A percentile compares a stretch with the other conserved stretches of the same genome.
phyloP scores from a whole-genome alignment of 2,329 filamentous ascomycete genomes.

The Cladosporium cucumerinum region DNA sequence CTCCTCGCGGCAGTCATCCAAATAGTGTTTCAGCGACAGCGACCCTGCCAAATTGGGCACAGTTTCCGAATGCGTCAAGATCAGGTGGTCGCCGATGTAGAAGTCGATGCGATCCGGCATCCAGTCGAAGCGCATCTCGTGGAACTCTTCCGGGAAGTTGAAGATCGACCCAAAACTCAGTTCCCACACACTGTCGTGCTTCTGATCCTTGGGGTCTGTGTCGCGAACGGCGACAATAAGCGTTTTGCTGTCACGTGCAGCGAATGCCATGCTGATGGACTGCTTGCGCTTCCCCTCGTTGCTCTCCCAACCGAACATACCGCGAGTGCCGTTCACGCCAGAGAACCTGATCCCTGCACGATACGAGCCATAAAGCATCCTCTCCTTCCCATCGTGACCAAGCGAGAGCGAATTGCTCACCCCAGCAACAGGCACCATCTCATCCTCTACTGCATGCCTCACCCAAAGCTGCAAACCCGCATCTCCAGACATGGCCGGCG shows the following conservation, averaged over 20 bases:
- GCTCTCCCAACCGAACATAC: constrained; percentile 79
- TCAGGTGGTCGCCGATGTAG: constrained; percentile 60
- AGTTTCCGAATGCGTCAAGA: constrained; percentile 51
- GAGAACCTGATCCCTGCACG: constrained; percentile 65
- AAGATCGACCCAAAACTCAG: neutral
- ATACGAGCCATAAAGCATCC: constrained; percentile 69
- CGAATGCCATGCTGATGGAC: constrained; percentile 78
- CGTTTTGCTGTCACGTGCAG: constrained; percentile 52
- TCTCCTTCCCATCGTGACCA: constrained; percentile 43
- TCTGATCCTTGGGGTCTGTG: constrained; percentile 47
- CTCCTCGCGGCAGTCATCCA: constrained; percentile 69
- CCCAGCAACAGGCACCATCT: constrained; percentile 59
- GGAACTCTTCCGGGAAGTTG: constrained; percentile 60
- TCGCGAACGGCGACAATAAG: constrained; percentile 77
- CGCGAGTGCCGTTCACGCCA: constrained; percentile 63
- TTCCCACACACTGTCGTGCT: neutral
- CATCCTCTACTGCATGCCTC: constrained; percentile 30
- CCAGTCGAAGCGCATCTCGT: constrained; percentile 81
- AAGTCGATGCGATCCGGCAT: constrained; percentile 60
- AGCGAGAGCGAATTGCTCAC: constrained; percentile 48
- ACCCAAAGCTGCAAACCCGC: constrained; percentile 59
- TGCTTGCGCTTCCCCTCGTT: constrained; percentile 61
- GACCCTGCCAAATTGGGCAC: constrained; percentile 59
- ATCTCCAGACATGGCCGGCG: constrained; percentile 43
- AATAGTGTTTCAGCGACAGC: constrained; percentile 69